Conservation (phyloP, 192 early-diverging fungal species). For the Allomyces macrogynus region DNA sequence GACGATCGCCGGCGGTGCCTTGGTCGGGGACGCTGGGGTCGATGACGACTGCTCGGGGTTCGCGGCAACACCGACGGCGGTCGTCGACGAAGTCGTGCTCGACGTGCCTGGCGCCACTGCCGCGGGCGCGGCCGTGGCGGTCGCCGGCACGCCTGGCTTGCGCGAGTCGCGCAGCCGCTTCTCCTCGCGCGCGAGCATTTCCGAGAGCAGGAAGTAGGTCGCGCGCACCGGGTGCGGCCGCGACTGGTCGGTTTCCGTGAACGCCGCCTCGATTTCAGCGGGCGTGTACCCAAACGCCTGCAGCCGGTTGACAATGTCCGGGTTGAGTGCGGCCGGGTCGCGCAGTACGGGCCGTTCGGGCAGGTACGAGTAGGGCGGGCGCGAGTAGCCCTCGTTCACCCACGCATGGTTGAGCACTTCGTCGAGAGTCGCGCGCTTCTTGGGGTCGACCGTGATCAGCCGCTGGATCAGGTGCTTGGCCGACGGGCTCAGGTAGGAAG, state of each 20-base stretch:
- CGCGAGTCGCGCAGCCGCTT: conserved; percentile 5
- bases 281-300: conserved; percentile 21
- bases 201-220: conserved; percentile 27
- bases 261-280: conserved; percentile 19
- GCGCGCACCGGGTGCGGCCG: conserved; percentile 19
- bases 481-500: conserved; percentile 20
- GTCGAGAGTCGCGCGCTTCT: conserved; percentile 38
- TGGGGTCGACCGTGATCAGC: conserved; percentile 52
- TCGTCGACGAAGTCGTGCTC: too few relatives aligned
- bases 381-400: conserved; percentile 50
- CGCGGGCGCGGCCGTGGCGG: too few relatives aligned
- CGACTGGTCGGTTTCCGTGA: conserved; percentile 7
- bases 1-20: too few relatives aligned
- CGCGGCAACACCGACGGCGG: too few relatives aligned
- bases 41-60: too few relatives aligned
- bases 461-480: conserved; percentile 41
- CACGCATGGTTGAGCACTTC: conserved; percentile 53
- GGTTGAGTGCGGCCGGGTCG: conserved; percentile 6
- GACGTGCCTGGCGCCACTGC: too few relatives aligned
- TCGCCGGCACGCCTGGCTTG: neutral
- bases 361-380: conserved; percentile 40
- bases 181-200: conserved; percentile 29
- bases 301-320: conserved; percentile 21
- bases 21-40: too few relatives aligned
- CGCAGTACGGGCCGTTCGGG: conserved; percentile 19